Conservation (phyloP, 78 protist species). For the Anaeramoeba flamelloides region DNA sequence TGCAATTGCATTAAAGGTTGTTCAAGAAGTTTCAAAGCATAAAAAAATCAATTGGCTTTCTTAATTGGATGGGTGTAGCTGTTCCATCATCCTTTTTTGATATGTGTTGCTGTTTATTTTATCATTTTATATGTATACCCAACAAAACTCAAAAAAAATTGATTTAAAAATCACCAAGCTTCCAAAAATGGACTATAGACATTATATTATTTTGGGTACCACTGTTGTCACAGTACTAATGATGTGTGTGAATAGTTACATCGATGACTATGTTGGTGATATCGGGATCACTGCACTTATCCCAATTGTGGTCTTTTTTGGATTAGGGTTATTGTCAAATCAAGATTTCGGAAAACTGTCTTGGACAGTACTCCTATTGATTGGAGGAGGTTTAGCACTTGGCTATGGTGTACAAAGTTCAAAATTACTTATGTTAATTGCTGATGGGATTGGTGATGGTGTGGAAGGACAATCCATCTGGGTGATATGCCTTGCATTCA, state of each 20-base stretch:
- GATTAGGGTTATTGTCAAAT: neutral
- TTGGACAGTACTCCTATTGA: neutral
- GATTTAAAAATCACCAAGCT: neutral
- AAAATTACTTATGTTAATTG: neutral
- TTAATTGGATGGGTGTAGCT: neutral
- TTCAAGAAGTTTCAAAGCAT: neutral
- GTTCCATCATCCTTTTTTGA: neutral
- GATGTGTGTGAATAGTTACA: neutral
- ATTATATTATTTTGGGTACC: neutral
- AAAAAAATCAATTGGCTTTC: neutral
- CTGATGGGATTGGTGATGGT: neutral
- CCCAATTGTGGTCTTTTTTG: neutral
- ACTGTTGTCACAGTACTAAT: neutral
- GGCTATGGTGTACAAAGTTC: neutral
- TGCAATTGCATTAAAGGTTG: neutral
- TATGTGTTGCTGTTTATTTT: neutral
- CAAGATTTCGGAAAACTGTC: neutral
- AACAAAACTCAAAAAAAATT: neutral
- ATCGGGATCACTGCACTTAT: neutral
- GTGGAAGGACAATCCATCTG: neutral
- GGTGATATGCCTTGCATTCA: neutral
- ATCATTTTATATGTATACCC: neutral
- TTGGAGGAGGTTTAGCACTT: slow-evolving; percentile 1
- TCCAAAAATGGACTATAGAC: neutral
- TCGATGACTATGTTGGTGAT: neutral